These are phyloP conservation scores for Oemleria cerasiformis DNA, from an alignment of 306 rosid species.

Conservation along the genomic window DNA sequence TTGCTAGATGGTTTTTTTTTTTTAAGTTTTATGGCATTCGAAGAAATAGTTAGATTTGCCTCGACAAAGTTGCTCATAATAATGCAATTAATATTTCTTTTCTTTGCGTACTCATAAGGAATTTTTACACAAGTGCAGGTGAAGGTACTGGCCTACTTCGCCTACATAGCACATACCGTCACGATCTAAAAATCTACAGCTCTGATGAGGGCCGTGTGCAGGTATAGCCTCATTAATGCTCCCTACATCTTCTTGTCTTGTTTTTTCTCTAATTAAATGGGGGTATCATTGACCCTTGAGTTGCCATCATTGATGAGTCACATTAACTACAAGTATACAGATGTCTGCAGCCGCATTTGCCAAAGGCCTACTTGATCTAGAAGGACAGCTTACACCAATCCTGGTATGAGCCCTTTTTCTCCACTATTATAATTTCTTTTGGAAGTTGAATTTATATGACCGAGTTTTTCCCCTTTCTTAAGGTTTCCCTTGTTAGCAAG, in stretches of 20 bases:
- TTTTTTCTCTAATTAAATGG: slow-evolving; percentile 8
- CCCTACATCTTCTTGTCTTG: slow-evolving; percentile 13
- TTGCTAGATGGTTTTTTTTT: too few species aligned
- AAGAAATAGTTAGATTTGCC: slow-evolving; percentile 1
- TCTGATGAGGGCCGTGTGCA: slow-evolving; percentile 99
- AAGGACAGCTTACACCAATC: slow-evolving; percentile 94
- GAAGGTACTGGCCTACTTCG: slow-evolving; percentile 99
- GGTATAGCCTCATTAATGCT: slow-evolving; percentile 39
- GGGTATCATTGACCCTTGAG: not conserved
- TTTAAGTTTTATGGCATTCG: too few species aligned
- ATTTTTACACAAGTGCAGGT: slow-evolving; percentile 52
- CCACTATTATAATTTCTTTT: slow-evolving; percentile 22
- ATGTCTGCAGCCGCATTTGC: slow-evolving; percentile 99
- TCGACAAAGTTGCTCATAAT: not conserved
- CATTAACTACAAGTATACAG: slow-evolving; percentile 43
- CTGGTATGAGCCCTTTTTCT: slow-evolving; percentile 54
- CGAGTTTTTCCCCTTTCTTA: slow-evolving; percentile 32
- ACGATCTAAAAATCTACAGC: slow-evolving; percentile 95
- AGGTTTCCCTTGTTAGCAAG: slow-evolving; percentile 99
- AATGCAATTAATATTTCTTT: not conserved
- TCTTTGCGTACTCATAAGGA: slow-evolving; percentile 10
- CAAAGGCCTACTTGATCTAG: slow-evolving; percentile 97
- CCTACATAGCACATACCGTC: slow-evolving; percentile 96
- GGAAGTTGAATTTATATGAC: slow-evolving; percentile 28
- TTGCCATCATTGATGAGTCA: slow-evolving; percentile 25